Evolutionary conservation across 2,329 filamentous ascomycete genomes (phyloP).

Genomic region (Taxawa tesnikishii): DNA sequence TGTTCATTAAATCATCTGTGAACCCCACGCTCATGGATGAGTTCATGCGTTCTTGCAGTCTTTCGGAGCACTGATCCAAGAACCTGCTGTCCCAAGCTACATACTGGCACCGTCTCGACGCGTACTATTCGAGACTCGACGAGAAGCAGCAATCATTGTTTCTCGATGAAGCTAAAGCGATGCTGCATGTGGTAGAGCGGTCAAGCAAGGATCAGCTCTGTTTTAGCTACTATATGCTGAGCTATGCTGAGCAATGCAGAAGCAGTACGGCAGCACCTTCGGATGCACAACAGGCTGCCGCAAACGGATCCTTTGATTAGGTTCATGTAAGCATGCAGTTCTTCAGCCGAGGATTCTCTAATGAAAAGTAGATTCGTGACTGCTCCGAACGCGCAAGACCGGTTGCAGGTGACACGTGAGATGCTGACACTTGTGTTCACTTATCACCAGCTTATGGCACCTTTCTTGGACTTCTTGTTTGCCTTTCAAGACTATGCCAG

Average conservation of each 20-base stretch:
- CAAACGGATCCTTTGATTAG: neutral
- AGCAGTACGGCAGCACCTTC: neutral
- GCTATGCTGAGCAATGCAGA: neutral
- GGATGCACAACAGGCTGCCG: neutral
- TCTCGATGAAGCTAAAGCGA: neutral
- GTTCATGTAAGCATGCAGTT: neutral
- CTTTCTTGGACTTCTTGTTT: conserved; percentile 26
- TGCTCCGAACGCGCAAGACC: neutral
- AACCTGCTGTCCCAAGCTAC: neutral
- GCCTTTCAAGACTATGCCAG: conserved; percentile 17
- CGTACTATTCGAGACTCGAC: neutral
- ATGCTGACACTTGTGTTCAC: conserved; percentile 5
- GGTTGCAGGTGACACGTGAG: neutral
- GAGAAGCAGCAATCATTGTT: neutral
- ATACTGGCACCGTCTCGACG: neutral
- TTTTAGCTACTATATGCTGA: neutral
- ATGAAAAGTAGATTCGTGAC: neutral
- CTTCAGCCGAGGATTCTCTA: neutral
- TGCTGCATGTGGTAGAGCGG: neutral
- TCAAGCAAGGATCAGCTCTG: neutral
- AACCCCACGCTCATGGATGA: neutral
- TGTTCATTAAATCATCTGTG: neutral
- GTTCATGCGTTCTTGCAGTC: no score
- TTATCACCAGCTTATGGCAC: conserved; percentile 23
- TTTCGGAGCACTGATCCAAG: neutral